These are phyloP conservation scores for Aspergillus asperescens DNA, from an alignment of 495 filamentous ascomycete species.

Conservation along the genomic window DNA sequence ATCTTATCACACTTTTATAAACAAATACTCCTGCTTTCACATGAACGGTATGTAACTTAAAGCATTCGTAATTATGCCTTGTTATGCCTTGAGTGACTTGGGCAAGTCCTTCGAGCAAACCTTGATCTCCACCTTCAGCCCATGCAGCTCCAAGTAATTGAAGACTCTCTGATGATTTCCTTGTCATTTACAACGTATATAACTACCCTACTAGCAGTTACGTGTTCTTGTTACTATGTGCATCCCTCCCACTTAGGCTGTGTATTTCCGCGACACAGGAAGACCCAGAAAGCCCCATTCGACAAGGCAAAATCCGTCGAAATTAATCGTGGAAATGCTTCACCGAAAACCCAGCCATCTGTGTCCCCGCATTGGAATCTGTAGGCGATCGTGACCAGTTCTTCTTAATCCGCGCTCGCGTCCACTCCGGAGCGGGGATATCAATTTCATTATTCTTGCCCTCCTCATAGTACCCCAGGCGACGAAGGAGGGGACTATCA, in stretches of 20 bases:
- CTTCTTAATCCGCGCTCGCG: constrained; percentile 3
- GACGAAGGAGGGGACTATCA: neutral
- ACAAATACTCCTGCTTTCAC: neutral
- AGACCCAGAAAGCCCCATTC: neutral
- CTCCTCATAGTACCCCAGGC: neutral
- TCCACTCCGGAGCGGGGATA: constrained; percentile 10
- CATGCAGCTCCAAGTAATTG: neutral
- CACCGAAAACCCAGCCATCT: constrained; percentile 2
- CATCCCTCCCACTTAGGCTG: neutral
- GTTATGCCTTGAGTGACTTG: neutral
- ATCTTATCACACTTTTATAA: neutral
- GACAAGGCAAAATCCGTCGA: no score
- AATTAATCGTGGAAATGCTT: constrained; percentile 14
- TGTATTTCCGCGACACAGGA: neutral
- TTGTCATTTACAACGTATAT: neutral
- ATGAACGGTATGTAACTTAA: neutral
- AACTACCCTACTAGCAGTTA: no score
- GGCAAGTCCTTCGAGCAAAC: neutral
- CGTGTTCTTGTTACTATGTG: no score
- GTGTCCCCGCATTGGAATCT: neutral
- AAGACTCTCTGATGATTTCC: neutral
- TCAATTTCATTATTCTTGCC: constrained; percentile 1
- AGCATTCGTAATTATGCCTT: neutral
- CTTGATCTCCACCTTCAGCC: neutral
- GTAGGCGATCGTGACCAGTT: constrained; percentile 13